Percentiles rank a stretch among this genome's conserved stretches.
phyloP scores from a whole-genome alignment of 2,329 filamentous ascomycete genomes.

The Fusarium pilosicola region DNA sequence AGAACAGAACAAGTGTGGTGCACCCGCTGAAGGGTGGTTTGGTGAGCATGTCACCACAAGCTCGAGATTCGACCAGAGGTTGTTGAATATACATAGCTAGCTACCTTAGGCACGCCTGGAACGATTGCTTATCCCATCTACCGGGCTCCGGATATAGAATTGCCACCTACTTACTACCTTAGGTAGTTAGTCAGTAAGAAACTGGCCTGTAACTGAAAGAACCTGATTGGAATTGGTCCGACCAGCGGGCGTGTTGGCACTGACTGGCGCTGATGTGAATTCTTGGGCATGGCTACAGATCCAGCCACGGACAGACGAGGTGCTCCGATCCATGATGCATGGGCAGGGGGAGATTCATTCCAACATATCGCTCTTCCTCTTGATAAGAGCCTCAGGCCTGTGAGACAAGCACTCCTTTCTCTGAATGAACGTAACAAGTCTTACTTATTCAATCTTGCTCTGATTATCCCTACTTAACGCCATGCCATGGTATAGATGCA shows the following conservation, averaged over 20 bases:
- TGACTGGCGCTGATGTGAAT: not conserved
- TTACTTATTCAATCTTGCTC: slow-evolving; percentile 42
- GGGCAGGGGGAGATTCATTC: not conserved
- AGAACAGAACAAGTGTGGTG: not conserved
- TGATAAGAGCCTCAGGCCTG: not conserved
- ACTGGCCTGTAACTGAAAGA: not conserved
- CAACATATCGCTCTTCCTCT: not conserved
- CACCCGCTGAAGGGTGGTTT: not conserved
- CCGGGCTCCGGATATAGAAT: not conserved
- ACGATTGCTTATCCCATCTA: not conserved
- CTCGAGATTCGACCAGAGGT: not conserved
- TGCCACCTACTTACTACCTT: not conserved
- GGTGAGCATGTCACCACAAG: not conserved
- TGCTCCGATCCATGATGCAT: not conserved
- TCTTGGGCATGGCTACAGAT: not conserved
- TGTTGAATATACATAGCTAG: not conserved
- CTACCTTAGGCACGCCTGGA: not conserved
- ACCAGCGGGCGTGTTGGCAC: too few relatives aligned
- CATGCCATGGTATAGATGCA: slow-evolving; percentile 55
- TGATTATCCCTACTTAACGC: slow-evolving; percentile 45
- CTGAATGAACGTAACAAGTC: not conserved
- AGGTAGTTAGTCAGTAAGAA: not conserved
- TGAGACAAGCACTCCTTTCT: not conserved
- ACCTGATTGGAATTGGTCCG: not conserved
- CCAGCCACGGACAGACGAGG: not conserved